Base-by-base conservation (phyloP, 495 filamentous ascomycete species). In the Sporormia fimetaria region DNA sequence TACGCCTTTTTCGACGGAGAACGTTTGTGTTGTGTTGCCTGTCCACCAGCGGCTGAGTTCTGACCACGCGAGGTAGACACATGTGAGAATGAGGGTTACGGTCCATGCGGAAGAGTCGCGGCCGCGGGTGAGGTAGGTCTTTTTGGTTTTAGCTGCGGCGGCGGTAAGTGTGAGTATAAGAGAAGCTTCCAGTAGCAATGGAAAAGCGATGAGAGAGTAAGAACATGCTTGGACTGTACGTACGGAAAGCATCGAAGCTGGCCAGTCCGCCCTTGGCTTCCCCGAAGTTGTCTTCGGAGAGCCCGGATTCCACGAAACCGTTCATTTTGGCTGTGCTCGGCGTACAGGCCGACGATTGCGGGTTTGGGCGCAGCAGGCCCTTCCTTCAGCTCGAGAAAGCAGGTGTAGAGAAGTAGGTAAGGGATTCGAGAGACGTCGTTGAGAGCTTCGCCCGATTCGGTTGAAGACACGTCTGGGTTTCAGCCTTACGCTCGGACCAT, bases 221-320 rank as follows among this genome's bases (percentile, higher is more conserved):
- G 17, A 32, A 20, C 0, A 31, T 12, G 9, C 12, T 9, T 3
- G 18, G 1, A 6, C 4, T n/a, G n/a, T 3, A 75, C 82, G 57
- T 71, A 95, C 87, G 90, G 63, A 98, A 98, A 51, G 87, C 88
- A 73, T 98, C 90, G 62, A 98, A 98, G 25, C 86, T 83, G 61
- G 76, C 73, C 54, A 95, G 62, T 24, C 78, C 63, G 33, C 67
- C 68, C 27, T 64, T 65, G 65, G 83, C 81, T 47, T 79, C 76
- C 48, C 77, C 82, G 63, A 93, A 93, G 49, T 74, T 62, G 62
- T 79, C 79, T 55, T 86, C 81, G 57, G 84, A 74, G 50, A 88
- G 71, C 53, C 67, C 67, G 57, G 78, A 74, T 43, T 78, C 67
- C 47, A 78, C 66, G 66, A 83, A 80, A 55, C 77, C 77, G 63